Base-by-base conservation (phyloP, 2,329 filamentous ascomycete genomes). In the Colletotrichum ledebouriae region DNA sequence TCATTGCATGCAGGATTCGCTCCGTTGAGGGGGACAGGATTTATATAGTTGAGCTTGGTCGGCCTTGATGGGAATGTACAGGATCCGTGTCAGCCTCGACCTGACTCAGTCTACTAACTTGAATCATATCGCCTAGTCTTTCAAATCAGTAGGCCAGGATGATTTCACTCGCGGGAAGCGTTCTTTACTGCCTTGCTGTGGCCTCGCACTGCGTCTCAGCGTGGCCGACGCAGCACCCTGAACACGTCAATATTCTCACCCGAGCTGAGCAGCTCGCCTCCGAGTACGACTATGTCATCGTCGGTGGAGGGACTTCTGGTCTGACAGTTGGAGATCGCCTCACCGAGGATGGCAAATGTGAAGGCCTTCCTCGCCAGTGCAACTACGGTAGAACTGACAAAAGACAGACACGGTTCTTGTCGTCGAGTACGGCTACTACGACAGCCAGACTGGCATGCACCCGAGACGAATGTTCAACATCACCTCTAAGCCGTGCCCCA, bases 291-390 rank as follows among this genome's bases (percentile, higher is more conserved):
- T 78, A 78, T 59, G 73, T 83, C 15, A 75, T 83, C 53, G 74
- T 82, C 39, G 81, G 81, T 13, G 82, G 80, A 7, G 83, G 82
- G 1, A 81, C 80, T 7, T 79, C 81, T 13, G 83, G 82, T 34
- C 73, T 84, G 22, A 77, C 78, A 4, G 73, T 84, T 13, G 78
- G 78, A 17, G 75, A 79, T 33, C 73, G 80, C 2, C 72, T 84
- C 33, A 77, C 78, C 1, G 80, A 81, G 65, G 73, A 81, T 60
- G 73, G 77, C 12, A 69, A 75, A 47, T 74, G 80, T 71, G 72
- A 67, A 20, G 73, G n/a, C 25, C 5, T n/a, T 11, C 10, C 5
- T 7, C 29, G 13, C 13, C n/a, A 4, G 12, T 39, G 10, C 3
- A 13, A 39, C 9, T 13, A 39, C 4, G 34, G 5, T 10, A 5